Evolutionary conservation across 2,329 filamentous ascomycete species (phyloP), one percentile per base, ranked within the genome.

Genomic region (Phyllosticta paracitricarpa): DNA sequence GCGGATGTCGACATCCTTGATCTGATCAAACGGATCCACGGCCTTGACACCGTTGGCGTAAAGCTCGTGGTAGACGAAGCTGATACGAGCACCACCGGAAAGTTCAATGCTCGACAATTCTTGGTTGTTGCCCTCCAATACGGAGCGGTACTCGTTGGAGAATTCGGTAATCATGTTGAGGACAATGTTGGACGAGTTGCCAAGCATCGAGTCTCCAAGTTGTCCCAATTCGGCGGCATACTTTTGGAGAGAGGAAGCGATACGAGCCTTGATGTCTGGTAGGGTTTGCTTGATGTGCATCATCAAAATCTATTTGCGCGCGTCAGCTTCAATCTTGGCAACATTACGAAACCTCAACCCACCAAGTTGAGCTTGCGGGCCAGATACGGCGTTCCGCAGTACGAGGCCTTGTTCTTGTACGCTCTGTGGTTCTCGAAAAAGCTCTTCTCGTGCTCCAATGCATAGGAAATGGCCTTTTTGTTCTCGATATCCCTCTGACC

Each of bases 251-350:
- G 93, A 97, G 67, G 89, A 89, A n/a, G 89, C 84, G 68, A 99
- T 99, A 65, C 95, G 89, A 14, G 89, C 91, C 79, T 99, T 99
- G 81, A 99, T 99, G 72, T 99, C 94, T 51, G 94, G 94, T 14
- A 99, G 84, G 1, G 94, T 99, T 79, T 99, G 93, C 79, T 99
- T 99, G 81, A 99, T 99, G 80, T 99, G 94, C 94, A 99, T 99
- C 93, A 99, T 97, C 68, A 99, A 83, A 72, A 99, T 97, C 82
- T 84, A 70, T 14, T 57, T 33, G 33, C 28, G 48, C 28, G 48
- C 8, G 66, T 76, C 65, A 75, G 72, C 59, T 6, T 64, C 24
- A 55, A 35, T 24, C 40, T 24, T 5, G 19, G 24, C 28, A 19
- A 8, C 14, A n/a, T 22, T n/a, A 9, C 12, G 1, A 26, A 25